Conservation (phyloP, 345 rosid species). For the Carallia brachiata region DNA sequence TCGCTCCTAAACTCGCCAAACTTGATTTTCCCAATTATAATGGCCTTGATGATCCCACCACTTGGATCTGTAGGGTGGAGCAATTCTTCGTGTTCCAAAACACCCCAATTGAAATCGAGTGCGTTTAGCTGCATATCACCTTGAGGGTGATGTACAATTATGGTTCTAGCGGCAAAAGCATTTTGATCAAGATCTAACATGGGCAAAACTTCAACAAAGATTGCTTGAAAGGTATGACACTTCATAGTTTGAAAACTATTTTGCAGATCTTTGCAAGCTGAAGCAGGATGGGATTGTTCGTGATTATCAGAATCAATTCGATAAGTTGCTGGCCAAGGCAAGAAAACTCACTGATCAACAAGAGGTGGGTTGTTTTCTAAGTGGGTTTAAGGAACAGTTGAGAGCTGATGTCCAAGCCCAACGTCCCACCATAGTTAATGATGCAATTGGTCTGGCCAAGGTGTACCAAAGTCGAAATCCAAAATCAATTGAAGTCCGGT, state of each 20-base stretch:
- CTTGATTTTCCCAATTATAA: not conserved
- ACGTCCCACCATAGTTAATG: not conserved
- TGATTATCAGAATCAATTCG: not conserved
- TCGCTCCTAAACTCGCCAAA: not conserved
- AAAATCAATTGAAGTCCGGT: no score
- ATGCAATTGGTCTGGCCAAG: not conserved
- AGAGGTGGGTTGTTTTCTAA: not conserved
- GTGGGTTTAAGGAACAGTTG: not conserved
- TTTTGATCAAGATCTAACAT: no score
- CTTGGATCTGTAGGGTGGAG: not conserved
- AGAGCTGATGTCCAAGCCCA: not conserved
- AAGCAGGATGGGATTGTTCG: not conserved
- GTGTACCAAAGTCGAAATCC: no score
- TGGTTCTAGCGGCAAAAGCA: no score
- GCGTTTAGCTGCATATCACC: not conserved
- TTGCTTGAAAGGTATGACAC: not conserved
- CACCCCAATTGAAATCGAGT: not conserved
- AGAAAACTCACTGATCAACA: not conserved
- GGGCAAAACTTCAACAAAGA: no score
- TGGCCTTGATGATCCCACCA: not conserved
- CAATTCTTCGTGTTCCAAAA: conserved; percentile 7
- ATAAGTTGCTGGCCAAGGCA: not conserved
- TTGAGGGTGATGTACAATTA: not conserved
- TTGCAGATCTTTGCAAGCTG: not conserved
- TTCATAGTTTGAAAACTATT: not conserved